These are phyloP conservation scores for Lipomyces starkeyi DNA, from an alignment of 805 yeast genomes.

Conservation along the genomic window DNA sequence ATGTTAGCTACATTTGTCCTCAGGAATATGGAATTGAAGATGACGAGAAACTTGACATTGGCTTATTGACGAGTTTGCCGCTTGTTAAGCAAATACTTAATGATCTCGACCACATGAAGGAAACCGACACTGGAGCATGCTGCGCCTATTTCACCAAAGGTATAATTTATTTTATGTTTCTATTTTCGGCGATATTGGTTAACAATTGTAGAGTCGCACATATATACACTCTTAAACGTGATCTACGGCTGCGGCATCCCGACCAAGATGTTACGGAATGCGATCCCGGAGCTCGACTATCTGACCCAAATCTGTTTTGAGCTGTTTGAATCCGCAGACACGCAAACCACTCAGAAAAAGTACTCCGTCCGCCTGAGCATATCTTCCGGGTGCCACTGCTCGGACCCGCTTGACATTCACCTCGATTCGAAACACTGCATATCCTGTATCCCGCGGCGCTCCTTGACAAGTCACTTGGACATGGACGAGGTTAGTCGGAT, in stretches of 20 bases:
- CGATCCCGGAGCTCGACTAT: constrained; percentile 94
- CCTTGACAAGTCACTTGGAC: constrained; percentile 90
- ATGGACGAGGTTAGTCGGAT: constrained; percentile 85
- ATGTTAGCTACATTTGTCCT: constrained; percentile 70
- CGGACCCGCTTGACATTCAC: constrained; percentile 96
- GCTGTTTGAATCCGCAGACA: constrained; percentile 68
- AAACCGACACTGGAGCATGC: constrained; percentile 79
- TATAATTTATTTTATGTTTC: constrained; percentile 1
- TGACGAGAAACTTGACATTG: constrained; percentile 93
- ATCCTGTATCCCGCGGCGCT: constrained; percentile 90
- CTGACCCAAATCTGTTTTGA: constrained; percentile 94
- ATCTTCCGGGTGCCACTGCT: constrained; percentile 98
- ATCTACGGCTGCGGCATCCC: constrained; percentile 91
- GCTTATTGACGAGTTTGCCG: constrained; percentile 90
- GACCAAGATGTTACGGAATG: constrained; percentile 93
- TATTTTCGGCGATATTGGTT: not conserved
- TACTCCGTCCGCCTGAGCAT: constrained; percentile 90
- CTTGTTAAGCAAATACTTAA: constrained; percentile 83
- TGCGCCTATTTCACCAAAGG: constrained; percentile 88
- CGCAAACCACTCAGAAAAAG: constrained; percentile 58
- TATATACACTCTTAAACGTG: constrained; percentile 88
- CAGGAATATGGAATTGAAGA: constrained; percentile 98
- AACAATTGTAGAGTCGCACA: constrained; percentile 71
- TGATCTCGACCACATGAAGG: constrained; percentile 81
- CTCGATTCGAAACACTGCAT: constrained; percentile 95